These are phyloP conservation scores for Colletotrichum lentis DNA, from an alignment of 2,329 filamentous ascomycete genomes.

Conservation along the genomic window DNA sequence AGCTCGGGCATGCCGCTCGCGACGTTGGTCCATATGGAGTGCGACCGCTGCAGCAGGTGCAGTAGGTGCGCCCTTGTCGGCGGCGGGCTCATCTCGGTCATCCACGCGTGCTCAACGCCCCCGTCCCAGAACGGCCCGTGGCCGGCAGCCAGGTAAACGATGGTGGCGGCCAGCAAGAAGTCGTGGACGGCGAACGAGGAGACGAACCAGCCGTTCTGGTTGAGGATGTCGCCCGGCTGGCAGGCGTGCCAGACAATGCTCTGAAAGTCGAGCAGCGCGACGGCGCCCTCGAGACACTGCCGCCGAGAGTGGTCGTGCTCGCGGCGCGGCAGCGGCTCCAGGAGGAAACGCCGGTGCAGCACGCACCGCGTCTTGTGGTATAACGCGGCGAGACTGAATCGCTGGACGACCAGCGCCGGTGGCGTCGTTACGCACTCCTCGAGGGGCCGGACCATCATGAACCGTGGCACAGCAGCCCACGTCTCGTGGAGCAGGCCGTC, in stretches of 20 bases:
- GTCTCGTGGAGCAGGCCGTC: conserved; percentile 56
- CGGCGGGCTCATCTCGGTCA: conserved; percentile 44
- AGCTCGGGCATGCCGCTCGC: conserved; percentile 50
- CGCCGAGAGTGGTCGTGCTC: conserved; percentile 63
- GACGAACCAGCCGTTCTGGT: conserved; percentile 64
- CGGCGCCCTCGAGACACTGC: conserved; percentile 59
- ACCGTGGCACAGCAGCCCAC: conserved; percentile 56
- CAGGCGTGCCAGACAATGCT: conserved; percentile 56
- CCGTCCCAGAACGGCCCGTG: conserved; percentile 52
- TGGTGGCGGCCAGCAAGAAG: conserved; percentile 68
- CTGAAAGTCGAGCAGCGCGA: conserved; percentile 59
- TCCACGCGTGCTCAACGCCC: conserved; percentile 48
- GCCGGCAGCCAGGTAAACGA: conserved; percentile 63
- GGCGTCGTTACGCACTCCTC: conserved; percentile 59
- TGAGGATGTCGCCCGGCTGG: conserved; percentile 62
- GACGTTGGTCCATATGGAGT: conserved; percentile 55
- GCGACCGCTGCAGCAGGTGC: conserved; percentile 52
- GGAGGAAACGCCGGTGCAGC: conserved; percentile 62
- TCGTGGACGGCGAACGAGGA: conserved; percentile 67
- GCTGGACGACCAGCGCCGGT: conserved; percentile 58
- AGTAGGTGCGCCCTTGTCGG: conserved; percentile 52
- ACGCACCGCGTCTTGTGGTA: conserved; percentile 66
- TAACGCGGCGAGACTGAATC: conserved; percentile 60
- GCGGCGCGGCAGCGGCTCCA: conserved; percentile 50
- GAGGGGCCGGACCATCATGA: conserved; percentile 59